A percentile compares a stretch with the other conserved stretches of the same genome.
These are phyloP conservation scores for Camelina laxa DNA, from an alignment of 345 rosid genomes.

Conservation along the genomic window DNA sequence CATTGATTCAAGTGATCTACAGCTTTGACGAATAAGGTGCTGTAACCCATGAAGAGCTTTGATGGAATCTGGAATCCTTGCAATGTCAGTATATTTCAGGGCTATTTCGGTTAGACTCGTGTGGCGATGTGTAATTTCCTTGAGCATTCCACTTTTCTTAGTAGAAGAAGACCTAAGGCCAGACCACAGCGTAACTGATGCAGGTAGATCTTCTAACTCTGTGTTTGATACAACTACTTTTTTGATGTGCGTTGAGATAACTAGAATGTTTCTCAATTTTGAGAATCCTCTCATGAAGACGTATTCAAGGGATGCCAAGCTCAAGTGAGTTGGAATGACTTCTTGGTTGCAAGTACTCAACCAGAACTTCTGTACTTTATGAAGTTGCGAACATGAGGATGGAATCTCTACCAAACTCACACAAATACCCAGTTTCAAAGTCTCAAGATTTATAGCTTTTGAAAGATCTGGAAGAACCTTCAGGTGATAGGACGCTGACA, in stretches of 20 bases:
- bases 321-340: not conserved
- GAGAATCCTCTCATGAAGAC: not conserved
- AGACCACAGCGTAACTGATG: not conserved
- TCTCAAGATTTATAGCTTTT: conserved; percentile 28
- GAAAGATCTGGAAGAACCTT: conserved; percentile 14
- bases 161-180: too few species aligned
- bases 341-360: accelerated
- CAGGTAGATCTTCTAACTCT: not conserved
- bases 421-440: conserved; percentile 9
- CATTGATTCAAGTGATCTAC: not conserved
- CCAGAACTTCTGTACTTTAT: not conserved
- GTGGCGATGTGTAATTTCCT: not conserved
- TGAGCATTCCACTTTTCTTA: not conserved
- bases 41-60: not conserved
- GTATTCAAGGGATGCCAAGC: not conserved
- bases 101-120: not conserved
- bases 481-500: not conserved
- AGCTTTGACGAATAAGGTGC: accelerated
- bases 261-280: not conserved
- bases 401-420: conserved; percentile 7
- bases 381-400: not conserved
- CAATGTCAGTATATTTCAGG: not conserved
- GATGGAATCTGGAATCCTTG: not conserved
- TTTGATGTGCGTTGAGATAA: not conserved
- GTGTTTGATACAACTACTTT: not conserved